These are phyloP conservation scores for Hsuehochloa calcarea DNA, from an alignment of 176 grass and related monocot genomes.

Conservation along the genomic window DNA sequence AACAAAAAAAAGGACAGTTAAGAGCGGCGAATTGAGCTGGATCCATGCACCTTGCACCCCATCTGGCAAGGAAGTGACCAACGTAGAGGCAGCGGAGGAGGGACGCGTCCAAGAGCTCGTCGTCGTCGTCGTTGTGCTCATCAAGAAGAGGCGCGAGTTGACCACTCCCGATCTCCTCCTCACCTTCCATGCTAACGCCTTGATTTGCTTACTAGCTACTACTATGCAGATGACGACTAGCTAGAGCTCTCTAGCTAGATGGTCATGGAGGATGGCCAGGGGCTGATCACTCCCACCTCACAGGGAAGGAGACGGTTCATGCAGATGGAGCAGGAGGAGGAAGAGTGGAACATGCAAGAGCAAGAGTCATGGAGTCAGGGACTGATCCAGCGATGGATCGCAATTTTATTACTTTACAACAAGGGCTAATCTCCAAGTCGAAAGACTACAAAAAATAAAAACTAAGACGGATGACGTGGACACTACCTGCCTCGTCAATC, in stretches of 20 bases:
- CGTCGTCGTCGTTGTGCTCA: not conserved
- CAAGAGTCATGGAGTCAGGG: not conserved
- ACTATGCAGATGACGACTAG: not conserved
- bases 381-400: not conserved
- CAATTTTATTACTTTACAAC: too few relatives aligned
- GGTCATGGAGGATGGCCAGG: not conserved
- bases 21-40: too few relatives aligned
- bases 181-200: not conserved
- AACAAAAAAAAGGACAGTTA: not conserved
- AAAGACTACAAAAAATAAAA: not conserved
- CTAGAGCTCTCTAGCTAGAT: not conserved
- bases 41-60: slow-evolving; percentile 61
- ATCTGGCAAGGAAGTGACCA: slow-evolving; percentile 82
- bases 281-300: not conserved
- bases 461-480: too few relatives aligned
- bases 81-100: slow-evolving; percentile 69
- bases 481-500: too few relatives aligned
- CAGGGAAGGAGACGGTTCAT: not conserved
- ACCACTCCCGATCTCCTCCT: not conserved
- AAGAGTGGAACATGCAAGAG: not conserved
- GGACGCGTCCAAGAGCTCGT: not conserved
- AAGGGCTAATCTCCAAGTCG: too few relatives aligned
- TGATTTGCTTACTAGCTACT: not conserved
- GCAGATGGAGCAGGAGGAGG: not conserved
- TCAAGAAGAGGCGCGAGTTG: slow-evolving; percentile 33